Percentiles rank a stretch among this genome's conserved stretches.
These are phyloP conservation scores for Laetiporus sulphureus DNA, from an alignment of 1,284 basidiomycete species.

Conservation along the genomic window DNA sequence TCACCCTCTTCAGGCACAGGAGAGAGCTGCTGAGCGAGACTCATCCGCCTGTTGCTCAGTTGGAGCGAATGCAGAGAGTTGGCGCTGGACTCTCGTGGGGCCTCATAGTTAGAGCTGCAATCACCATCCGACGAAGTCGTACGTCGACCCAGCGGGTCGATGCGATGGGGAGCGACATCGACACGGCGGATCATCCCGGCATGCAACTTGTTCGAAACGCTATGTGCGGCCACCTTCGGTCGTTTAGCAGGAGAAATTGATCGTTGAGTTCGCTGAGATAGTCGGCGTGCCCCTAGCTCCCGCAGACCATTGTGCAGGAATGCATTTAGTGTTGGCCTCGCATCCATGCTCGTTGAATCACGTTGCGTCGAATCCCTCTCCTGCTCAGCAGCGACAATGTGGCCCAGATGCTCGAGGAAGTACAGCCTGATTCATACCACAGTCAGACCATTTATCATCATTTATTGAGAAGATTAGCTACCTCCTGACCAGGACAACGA, in stretches of 20 bases:
- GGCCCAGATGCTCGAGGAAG: slow-evolving; percentile 65
- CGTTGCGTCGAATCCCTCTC: not conserved
- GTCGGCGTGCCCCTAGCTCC: not conserved
- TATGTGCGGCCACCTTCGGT: not conserved
- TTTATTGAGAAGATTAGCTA: too few relatives aligned
- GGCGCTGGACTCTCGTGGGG: not conserved
- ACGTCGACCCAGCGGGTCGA: slow-evolving; percentile 53
- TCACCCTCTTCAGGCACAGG: slow-evolving; percentile 5
- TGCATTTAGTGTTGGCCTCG: not conserved
- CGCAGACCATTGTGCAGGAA: not conserved
- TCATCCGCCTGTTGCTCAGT: not conserved
- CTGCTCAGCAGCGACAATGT: slow-evolving; percentile 44
- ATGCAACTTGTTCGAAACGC: slow-evolving; percentile 33
- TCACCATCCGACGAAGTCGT: not conserved
- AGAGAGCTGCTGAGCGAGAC: too few relatives aligned
- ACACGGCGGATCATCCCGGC: slow-evolving; percentile 80
- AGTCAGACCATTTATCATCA: too few relatives aligned
- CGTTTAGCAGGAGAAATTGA: not conserved
- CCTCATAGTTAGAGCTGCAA: not conserved
- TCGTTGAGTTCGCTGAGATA: too few relatives aligned
- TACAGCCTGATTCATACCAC: slow-evolving; percentile 52
- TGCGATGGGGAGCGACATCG: slow-evolving; percentile 62
- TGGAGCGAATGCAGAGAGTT: not conserved
- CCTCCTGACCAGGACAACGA: slow-evolving; percentile 27
- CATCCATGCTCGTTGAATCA: not conserved